These are phyloP conservation scores for Fraxinus greggii DNA, from an alignment of 305 asterid genomes.

Conservation along the genomic window DNA sequence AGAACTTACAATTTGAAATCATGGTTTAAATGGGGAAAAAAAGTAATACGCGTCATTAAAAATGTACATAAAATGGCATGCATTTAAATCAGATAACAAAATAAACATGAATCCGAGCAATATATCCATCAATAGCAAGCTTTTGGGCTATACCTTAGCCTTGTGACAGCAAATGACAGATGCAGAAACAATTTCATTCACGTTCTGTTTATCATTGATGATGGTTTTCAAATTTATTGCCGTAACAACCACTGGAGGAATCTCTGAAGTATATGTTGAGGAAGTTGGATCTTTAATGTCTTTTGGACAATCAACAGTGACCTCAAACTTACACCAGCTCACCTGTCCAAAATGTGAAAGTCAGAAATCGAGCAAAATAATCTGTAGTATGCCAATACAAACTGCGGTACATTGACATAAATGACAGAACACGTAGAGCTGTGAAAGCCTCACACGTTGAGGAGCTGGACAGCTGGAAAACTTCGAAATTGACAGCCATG, in stretches of 20 bases:
- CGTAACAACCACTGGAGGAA: constrained; percentile 86
- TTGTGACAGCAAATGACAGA: constrained; percentile 88
- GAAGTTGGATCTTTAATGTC: constrained; percentile 62
- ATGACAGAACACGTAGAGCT: constrained; percentile 19
- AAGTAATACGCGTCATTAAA: not conserved
- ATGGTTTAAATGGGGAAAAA: constrained; percentile 10
- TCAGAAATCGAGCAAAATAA: not conserved
- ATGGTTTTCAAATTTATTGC: constrained; percentile 84
- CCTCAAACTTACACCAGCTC: constrained; percentile 99
- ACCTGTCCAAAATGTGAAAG: constrained; percentile 55
- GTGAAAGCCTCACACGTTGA: constrained; percentile 59
- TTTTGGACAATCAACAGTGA: constrained; percentile 69
- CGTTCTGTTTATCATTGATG: constrained; percentile 72
- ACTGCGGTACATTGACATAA: not conserved
- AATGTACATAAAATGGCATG: constrained; percentile 5
- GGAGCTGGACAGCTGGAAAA: constrained; percentile 64
- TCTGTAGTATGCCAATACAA: constrained; percentile 3
- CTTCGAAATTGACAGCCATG: constrained; percentile 84
- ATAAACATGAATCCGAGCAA: not conserved
- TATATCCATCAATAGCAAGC: constrained; percentile 27
- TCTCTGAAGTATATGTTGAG: constrained; percentile 49
- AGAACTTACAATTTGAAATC: constrained; percentile 12
- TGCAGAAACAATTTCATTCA: constrained; percentile 88
- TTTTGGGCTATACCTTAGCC: constrained; percentile 67
- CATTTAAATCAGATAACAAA: constrained; percentile 8